Conservation (phyloP, 768 basidiomycete genomes). For the Tulasnella sp. region DNA sequence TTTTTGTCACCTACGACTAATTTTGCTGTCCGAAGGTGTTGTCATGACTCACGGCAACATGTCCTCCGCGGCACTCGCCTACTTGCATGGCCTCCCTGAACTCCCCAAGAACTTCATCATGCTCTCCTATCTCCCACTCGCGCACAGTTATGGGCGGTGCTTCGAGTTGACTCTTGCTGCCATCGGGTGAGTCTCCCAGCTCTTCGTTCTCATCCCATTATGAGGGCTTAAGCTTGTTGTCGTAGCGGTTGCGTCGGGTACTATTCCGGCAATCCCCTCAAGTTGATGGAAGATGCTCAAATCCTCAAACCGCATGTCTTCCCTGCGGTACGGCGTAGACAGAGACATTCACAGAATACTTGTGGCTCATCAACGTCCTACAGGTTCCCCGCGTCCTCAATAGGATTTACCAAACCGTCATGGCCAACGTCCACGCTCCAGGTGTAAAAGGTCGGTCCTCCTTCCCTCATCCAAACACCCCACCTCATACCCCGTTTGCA, state of each 20-base stretch:
- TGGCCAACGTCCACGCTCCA: constrained; percentile 43
- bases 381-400: constrained; percentile 68
- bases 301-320: constrained; percentile 71
- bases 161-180: constrained; percentile 12
- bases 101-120: background rate
- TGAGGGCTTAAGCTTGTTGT: constrained; percentile 45
- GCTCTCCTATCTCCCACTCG: constrained; percentile 24
- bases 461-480: background rate
- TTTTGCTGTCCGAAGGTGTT: background rate
- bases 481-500: background rate
- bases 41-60: constrained; percentile 15
- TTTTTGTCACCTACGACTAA: background rate
- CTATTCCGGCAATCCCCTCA: constrained; percentile 78
- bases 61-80: background rate
- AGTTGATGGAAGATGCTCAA: constrained; percentile 83
- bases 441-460: constrained; percentile 50
- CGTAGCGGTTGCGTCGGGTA: constrained; percentile 65
- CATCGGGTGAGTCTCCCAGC: constrained; percentile 10
- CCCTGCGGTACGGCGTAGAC: constrained; percentile 28
- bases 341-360: background rate
- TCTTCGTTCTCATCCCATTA: background rate
- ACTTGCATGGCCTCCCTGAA: constrained; percentile 1
- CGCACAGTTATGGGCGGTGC: constrained; percentile 75
- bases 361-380: background rate
- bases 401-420: constrained; percentile 50